Evolutionary conservation across 352 stramenopile genomes (phyloP).

Genomic region (Halophytophthora polymorphica): DNA sequence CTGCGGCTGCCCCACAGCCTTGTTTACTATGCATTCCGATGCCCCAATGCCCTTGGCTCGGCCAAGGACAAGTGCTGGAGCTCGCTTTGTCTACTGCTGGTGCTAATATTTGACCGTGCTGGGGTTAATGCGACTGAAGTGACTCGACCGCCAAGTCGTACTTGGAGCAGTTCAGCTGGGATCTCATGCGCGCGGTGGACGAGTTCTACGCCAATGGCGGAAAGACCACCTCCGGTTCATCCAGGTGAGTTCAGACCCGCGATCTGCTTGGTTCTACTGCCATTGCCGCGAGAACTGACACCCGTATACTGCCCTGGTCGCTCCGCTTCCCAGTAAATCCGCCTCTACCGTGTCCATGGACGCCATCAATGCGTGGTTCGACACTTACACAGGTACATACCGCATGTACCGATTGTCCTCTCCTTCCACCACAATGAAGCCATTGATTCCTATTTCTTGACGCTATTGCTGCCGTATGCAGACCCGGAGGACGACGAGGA

Average conservation of each 20-base stretch:
- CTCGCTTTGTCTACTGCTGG: no score
- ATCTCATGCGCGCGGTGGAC: constrained; percentile 73
- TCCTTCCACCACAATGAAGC: no score
- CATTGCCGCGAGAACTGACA: neutral
- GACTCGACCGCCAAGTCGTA: constrained; percentile 71
- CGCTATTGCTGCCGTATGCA: constrained; percentile 4
- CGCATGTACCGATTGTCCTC: neutral
- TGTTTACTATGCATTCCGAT: no score
- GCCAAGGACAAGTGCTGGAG: no score
- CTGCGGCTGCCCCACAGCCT: neutral
- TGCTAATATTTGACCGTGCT: no score
- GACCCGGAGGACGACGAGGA: constrained; percentile 57
- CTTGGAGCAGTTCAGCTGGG: constrained; percentile 77
- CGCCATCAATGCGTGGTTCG: constrained; percentile 58
- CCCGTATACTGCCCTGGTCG: no score
- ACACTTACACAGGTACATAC: constrained; percentile 51
- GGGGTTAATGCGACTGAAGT: no score
- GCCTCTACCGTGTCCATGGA: constrained; percentile 37
- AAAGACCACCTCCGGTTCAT: constrained; percentile 18
- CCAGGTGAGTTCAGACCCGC: constrained; percentile 10
- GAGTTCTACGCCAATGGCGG: constrained; percentile 74
- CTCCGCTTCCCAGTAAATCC: constrained; percentile 21
- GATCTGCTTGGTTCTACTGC: neutral
- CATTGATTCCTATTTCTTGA: neutral
- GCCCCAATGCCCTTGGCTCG: no score